Evolutionary conservation across 129 eudicot species (phyloP).

Genomic region (Pulicaria dysenterica): DNA sequence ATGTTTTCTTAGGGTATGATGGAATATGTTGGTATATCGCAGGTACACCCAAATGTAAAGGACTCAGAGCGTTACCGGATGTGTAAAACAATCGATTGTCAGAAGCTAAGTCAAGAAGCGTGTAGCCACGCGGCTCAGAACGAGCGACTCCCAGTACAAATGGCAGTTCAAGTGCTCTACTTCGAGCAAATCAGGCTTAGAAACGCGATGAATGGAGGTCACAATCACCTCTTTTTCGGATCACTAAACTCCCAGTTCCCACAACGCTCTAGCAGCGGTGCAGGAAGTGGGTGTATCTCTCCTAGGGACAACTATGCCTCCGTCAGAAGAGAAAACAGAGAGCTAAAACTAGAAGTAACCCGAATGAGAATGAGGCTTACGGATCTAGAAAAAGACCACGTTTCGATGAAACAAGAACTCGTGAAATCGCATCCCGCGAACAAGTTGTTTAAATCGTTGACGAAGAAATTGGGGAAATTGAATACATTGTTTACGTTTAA

Average conservation of each 20-base stretch:
- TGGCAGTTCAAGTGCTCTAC: slow-evolving; percentile 98
- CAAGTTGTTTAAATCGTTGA: slow-evolving; percentile 74
- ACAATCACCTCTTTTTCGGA: slow-evolving; percentile 70
- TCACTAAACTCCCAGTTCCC: slow-evolving; percentile 76
- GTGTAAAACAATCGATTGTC: slow-evolving; percentile 91
- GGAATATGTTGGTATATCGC: slow-evolving; percentile 9
- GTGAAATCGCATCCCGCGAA: slow-evolving; percentile 78
- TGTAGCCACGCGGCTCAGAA: slow-evolving; percentile 99
- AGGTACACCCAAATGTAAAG: slow-evolving; percentile 94
- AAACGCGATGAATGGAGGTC: slow-evolving; percentile 89
- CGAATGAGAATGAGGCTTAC: slow-evolving; percentile 99
- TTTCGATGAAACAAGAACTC: slow-evolving; percentile 93
- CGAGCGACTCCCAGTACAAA: slow-evolving; percentile 88
- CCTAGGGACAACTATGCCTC: slow-evolving; percentile 97
- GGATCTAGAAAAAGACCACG: slow-evolving; percentile 92
- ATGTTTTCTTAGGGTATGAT: background rate
- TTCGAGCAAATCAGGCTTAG: slow-evolving; percentile 93
- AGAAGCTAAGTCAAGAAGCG: slow-evolving; percentile 93
- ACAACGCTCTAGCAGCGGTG: slow-evolving; percentile 85
- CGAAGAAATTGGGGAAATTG: slow-evolving; percentile 67
- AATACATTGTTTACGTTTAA: slow-evolving; percentile 60
- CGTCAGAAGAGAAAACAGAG: slow-evolving; percentile 93
- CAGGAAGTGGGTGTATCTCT: slow-evolving; percentile 96
- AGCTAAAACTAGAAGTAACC: slow-evolving; percentile 90
- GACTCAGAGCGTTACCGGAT: slow-evolving; percentile 87